Base-by-base conservation (phyloP, 192 early-diverging fungal species). In the Entomortierella parvispora region DNA sequence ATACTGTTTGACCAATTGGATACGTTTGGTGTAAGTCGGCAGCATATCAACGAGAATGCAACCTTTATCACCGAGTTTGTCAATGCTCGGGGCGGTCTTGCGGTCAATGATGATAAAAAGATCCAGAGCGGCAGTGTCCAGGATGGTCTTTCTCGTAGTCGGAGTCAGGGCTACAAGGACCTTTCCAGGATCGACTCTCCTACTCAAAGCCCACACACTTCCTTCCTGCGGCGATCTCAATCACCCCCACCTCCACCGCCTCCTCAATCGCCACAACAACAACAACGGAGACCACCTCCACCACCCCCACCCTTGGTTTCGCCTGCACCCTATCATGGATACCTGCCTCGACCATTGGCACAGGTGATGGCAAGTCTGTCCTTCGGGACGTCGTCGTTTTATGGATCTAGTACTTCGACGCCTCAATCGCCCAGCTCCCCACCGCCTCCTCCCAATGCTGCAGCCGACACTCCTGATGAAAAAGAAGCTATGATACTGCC, bases 1-100 rank as follows among this genome's bases (percentile, higher is more conserved):
- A 80, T 82, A 53, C 65, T 94, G 14, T 88, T 94, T 63, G 87
- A 89, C 62, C 85, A 88, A 57, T 80, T 94, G 60, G 82, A 85
- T 18, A 82, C 82, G 8, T 85, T 89, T 62, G 91, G 89, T 52
- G 87, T 94, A 43, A 88, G 83, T 79, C 85, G 65, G 10, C 74
- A 68, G 22, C 74, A 77, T 42, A 77, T 77, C 48, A 63, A 77
- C 25, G 74, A 88, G 55, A 89, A 91, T 44, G 86, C 88, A 8
- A 82, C 83, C 8, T 90, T 92, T 56, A 91, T 94, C 58, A 85
- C 88, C 54, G 80, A 89, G 26, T 92, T 91, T 81, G 83, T 94
- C 22, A 84, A 89, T 45, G 79, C 88, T 31, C 87, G 85, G 56
- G 89, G 90, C 37, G 90, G 90, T 3, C 80, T 88, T 26, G 31